Evolutionary conservation across 495 filamentous ascomycete genomes (phyloP), one percentile per base, ranked within the genome.

Genomic region (Lasiosphaeria hispida): DNA sequence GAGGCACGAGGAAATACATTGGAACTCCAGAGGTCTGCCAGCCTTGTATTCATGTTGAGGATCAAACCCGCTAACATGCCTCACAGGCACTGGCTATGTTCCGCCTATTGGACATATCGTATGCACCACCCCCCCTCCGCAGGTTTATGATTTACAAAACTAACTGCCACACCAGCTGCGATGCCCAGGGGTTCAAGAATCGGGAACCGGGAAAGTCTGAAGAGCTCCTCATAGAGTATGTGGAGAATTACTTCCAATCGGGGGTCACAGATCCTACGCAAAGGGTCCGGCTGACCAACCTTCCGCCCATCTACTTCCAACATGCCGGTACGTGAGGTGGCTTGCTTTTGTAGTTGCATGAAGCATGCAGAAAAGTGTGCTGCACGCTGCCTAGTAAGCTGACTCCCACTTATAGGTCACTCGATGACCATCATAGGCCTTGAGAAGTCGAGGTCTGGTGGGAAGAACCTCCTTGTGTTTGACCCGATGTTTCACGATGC

Each of bases 351-450:
- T 42, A 42, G 23, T 30, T 30, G 23, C 23, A 30, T 5, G 23
- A 30, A 30, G 5, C 23, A 30, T 30, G 23, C 23, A 30, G 23
- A 2, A 30, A 5, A 30, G 5, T 5, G 23, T 30, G 23, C 2
- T 30, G 2, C 5, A 30, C 23, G 5, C 5, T 30, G 23, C 23
- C 5, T 30, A 2, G 23, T 30, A 2, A 30, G 23, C 23, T 30
- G 23, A 30, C 23, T 5, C 23, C 23, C 23, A 30, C 2, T 5
- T 15, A 1, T 58, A 85, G 92, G 92, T 6, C 94, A 98, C 65
- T 96, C 92, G 4, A 79, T 96, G 75, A 97, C 92, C 1, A 92
- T 97, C 41, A 78, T 98, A 52, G 94, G 94, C 0, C 80, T 96
- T 38, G 92, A 97, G 66, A 78, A 80, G 23, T 80, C 79, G 8